phyloP scores from a whole-genome alignment of 306 rosid genomes.

The Morella rubra region DNA sequence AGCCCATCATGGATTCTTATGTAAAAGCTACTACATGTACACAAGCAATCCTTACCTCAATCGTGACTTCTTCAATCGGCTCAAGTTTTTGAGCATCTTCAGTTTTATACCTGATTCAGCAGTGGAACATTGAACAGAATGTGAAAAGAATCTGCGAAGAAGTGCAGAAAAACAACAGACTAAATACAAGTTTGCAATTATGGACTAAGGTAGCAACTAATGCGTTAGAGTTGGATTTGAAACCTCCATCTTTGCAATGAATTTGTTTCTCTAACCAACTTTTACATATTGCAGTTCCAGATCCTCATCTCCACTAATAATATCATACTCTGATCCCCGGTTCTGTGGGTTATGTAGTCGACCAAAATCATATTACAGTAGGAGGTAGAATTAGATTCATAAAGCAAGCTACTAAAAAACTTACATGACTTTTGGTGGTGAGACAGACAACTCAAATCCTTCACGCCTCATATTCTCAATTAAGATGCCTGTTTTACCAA shows the following conservation, averaged over 20 bases:
- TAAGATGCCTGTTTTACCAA: conserved; percentile 70
- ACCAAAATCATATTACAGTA: conserved; percentile 11
- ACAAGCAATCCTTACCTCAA: conserved; percentile 60
- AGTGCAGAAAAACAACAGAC: background rate
- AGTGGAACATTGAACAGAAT: conserved; percentile 9
- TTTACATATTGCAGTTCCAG: background rate
- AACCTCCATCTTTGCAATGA: background rate
- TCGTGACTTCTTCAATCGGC: conserved; percentile 94
- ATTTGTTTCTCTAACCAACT: background rate
- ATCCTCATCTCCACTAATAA: conserved; percentile 1
- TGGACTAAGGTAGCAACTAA: background rate
- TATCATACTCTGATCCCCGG: background rate
- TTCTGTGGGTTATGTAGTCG: background rate
- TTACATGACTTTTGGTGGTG: conserved; percentile 99
- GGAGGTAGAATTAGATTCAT: conserved; percentile 9
- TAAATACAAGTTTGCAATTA: background rate
- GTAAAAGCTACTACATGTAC: conserved; percentile 11
- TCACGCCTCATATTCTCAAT: conserved; percentile 99
- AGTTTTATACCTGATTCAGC: conserved; percentile 75
- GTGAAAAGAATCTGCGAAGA: background rate
- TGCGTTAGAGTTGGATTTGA: background rate
- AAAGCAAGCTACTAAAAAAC: conserved; percentile 34
- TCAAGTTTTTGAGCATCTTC: conserved; percentile 77
- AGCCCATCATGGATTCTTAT: conserved; percentile 17
- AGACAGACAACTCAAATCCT: conserved; percentile 91